Evolutionary conservation across 2,329 filamentous ascomycete species (phyloP).

Genomic region (Phyllosticta citriasiana): DNA sequence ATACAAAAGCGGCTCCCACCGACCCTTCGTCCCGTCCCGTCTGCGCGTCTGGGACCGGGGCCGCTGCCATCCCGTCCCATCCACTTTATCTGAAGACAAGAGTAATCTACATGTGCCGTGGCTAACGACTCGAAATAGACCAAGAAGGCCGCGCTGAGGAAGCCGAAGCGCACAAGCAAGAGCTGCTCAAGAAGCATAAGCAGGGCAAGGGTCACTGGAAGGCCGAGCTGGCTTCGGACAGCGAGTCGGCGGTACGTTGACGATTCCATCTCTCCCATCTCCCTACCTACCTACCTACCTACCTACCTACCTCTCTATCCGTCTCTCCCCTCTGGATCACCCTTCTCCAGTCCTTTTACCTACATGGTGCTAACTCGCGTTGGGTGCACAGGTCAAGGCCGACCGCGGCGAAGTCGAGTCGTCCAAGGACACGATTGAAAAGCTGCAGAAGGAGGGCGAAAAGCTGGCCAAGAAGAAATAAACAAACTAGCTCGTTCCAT

Average conservation of each 20-base stretch:
- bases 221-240: constrained; percentile 32
- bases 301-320: no score
- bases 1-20: no score
- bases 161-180: constrained; percentile 34
- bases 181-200: constrained; percentile 34
- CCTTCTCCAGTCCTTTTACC: neutral
- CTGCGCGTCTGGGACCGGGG: no score
- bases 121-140: constrained; percentile 15
- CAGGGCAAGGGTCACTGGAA: constrained; percentile 34
- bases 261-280: no score
- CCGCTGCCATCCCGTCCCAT: no score
- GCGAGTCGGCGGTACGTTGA: constrained; percentile 20
- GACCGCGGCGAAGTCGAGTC: constrained; percentile 34
- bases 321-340: neutral
- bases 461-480: constrained; percentile 24
- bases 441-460: constrained; percentile 35
- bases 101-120: no score
- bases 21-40: no score
- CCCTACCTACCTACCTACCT: no score
- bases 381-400: constrained; percentile 27
- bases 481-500: neutral
- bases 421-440: constrained; percentile 33
- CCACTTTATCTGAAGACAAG: no score
- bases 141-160: constrained; percentile 28
- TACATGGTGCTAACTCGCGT: neutral